Base-by-base conservation (phyloP, 805 yeast genomes). In the Metschnikowia peoriensis region DNA sequence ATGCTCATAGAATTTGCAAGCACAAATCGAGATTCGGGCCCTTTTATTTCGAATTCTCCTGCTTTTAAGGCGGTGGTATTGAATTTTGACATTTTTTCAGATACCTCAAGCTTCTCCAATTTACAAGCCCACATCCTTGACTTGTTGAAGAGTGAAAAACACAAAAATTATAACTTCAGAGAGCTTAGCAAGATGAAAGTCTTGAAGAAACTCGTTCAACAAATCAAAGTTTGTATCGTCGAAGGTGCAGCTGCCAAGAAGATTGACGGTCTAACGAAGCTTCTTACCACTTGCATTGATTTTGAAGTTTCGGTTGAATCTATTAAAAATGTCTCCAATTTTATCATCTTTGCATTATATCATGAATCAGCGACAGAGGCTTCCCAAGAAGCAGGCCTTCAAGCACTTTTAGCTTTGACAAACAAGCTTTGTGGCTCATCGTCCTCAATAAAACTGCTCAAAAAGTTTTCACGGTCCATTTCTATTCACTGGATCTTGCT, bases 401-500 rank as follows among this genome's bases (percentile, higher is more conserved):
- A 63, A 16, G 66, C 63, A 3, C 60, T 71, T 34, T 56, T 59
- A 39, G 56, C 55, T 54, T 76, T 52, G 65, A 79, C 64, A 52
- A 78, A 38, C 58, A 77, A 55, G n/a, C 51, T 73, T 7, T 73
- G 76, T 58, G 81, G 79, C 38, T 62, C 78, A 28, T 64, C 66
- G 10, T 65, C 73, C 0, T 64, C 75, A 0, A 62, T 72, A 6
- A 74, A 72, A 52, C 68, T 64, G 43, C 68, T 71, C 64, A 79
- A 67, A 63, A 78, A 67, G 59, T 76, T 67, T 59, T 78, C 75
- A 1, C 77, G 83, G 44, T 72, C 85, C 0, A 73, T 88, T 2
- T 80, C 89, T 1, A 75, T 85, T 6, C 86, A 85, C 61, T 85
- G 92, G 87, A 70, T 81, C 2, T 61, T 88, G 9, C 68, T 88